Percentiles rank a stretch among this genome's conserved stretches.
Evolutionary conservation across 2,329 filamentous ascomycete genomes (phyloP).

Genomic region (Diaporthe nobilis): DNA sequence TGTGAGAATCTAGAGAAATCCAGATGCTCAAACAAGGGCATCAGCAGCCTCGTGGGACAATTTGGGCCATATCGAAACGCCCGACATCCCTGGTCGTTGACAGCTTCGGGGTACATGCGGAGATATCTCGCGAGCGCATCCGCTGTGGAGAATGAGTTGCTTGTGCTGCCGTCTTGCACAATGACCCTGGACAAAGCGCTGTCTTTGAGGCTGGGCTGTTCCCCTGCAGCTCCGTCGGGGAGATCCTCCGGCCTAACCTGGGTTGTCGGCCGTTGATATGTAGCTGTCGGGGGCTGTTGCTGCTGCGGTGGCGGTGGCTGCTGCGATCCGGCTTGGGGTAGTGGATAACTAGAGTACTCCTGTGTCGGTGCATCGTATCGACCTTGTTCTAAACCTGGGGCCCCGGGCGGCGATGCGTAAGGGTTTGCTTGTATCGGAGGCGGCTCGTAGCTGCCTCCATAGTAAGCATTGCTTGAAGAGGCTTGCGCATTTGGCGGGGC

Average conservation of each 20-base stretch:
- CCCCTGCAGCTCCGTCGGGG: background rate
- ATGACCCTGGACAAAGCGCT: background rate
- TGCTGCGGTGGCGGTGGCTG: background rate
- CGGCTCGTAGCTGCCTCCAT: conserved; percentile 1
- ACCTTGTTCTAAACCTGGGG: background rate
- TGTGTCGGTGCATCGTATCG: background rate
- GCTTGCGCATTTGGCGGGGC: conserved; percentile 1
- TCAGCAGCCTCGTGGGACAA: background rate
- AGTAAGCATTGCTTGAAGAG: background rate
- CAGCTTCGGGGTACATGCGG: conserved; percentile 4
- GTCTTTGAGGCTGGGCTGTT: background rate
- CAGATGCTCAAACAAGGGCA: background rate
- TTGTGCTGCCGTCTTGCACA: conserved; percentile 1
- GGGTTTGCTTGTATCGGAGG: background rate
- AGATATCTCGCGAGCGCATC: conserved; percentile 1
- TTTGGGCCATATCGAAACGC: background rate
- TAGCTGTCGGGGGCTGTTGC: background rate
- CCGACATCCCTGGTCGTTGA: background rate
- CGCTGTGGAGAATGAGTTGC: background rate
- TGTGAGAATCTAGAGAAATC: conserved; percentile 1
- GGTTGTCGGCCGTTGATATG: background rate
- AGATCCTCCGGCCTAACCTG: conserved; percentile 2
- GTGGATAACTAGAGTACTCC: background rate
- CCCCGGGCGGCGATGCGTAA: background rate
- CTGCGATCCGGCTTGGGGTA: background rate